These are phyloP conservation scores for Cudoniella acicularis DNA, from an alignment of 495 filamentous ascomycete genomes.

Conservation along the genomic window DNA sequence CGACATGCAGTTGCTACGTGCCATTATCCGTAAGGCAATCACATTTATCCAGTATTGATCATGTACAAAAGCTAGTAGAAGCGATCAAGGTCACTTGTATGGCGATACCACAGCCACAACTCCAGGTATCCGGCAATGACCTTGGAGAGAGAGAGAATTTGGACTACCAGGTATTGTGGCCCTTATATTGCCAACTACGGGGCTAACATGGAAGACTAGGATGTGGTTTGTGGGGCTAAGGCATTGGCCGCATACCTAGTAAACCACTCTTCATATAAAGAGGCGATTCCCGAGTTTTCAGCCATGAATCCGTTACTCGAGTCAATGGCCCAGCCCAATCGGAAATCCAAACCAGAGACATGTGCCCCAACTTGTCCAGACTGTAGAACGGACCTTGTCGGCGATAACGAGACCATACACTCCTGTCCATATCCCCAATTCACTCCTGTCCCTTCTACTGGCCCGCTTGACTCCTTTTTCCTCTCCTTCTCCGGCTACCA, in stretches of 20 bases:
- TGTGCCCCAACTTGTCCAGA: not conserved
- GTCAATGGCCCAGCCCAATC: not conserved
- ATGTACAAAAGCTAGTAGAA: not conserved
- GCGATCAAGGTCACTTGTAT: not conserved
- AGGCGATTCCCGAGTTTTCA: not conserved
- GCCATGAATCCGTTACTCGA: not conserved
- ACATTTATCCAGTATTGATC: not conserved
- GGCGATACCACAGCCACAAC: not conserved
- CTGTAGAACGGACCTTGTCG: not conserved
- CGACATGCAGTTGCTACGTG: not conserved
- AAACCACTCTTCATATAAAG: not conserved
- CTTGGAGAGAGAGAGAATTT: not conserved
- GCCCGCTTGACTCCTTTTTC: slow-evolving; percentile 19
- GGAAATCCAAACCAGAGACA: not conserved
- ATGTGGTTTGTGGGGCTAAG: not conserved
- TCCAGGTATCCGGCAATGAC: not conserved
- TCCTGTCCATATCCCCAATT: not conserved
- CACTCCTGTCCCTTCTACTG: not conserved
- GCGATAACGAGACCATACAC: not conserved
- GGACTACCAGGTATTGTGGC: not conserved
- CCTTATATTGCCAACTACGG: not conserved
- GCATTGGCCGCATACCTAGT: not conserved
- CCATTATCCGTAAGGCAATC: not conserved
- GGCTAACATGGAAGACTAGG: not conserved
- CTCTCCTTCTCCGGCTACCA: slow-evolving; percentile 20